These are phyloP conservation scores for Haplosporangium sp. DNA, from an alignment of 371 early-diverging fungal genomes.

Conservation along the genomic window DNA sequence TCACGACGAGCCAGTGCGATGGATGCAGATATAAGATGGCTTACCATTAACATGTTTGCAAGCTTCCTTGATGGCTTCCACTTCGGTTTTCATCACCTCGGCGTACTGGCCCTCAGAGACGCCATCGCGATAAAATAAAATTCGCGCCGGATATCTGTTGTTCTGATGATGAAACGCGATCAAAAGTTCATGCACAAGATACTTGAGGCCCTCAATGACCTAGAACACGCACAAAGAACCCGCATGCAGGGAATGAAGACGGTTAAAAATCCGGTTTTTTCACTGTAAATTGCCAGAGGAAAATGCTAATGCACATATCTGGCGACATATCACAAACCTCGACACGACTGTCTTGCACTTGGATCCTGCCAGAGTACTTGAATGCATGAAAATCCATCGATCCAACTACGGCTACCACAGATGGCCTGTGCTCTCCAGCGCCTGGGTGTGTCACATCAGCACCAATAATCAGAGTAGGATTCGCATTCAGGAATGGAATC, in stretches of 20 bases:
- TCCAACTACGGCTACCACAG: constrained; percentile 49
- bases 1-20: too few species aligned
- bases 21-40: background rate
- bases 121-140: constrained; percentile 83
- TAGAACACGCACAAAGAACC: background rate
- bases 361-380: constrained; percentile 72
- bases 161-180: constrained; percentile 49
- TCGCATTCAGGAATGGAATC: constrained; percentile 50
- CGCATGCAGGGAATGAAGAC: background rate
- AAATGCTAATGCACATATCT: background rate
- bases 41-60: constrained; percentile 48
- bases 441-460: constrained; percentile 74
- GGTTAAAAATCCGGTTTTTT: background rate
- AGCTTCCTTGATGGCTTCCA: constrained; percentile 57
- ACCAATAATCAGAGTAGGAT: constrained; percentile 68
- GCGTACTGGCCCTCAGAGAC: constrained; percentile 76
- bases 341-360: constrained; percentile 71
- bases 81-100: constrained; percentile 65
- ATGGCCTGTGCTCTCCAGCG: constrained; percentile 56
- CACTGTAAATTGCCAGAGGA: background rate
- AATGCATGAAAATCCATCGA: constrained; percentile 75
- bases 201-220: constrained; percentile 62
- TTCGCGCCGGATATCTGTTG: constrained; percentile 54
- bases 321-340: constrained; percentile 56
- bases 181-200: constrained; percentile 62